These are phyloP conservation scores for Cetraspora pellucida DNA, from an alignment of 192 early-diverging fungal genomes.

Conservation along the genomic window DNA sequence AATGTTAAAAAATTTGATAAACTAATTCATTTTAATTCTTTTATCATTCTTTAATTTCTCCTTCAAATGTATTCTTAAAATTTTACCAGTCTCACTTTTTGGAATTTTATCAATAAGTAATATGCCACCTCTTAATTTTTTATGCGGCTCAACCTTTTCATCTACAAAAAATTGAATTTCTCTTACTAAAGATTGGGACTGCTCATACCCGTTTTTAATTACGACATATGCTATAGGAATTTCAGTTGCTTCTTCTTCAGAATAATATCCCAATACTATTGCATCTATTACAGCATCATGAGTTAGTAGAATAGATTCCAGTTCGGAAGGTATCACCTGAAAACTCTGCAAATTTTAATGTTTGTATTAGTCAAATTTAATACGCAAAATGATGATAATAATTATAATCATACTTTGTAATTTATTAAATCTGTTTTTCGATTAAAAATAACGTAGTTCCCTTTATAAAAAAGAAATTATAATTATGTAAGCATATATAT, in stretches of 20 bases:
- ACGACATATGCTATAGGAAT: slow-evolving; percentile 80
- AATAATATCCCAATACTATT: slow-evolving; percentile 68
- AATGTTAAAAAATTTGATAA: too few species aligned
- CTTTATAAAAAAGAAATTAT: neutral
- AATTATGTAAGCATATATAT: neutral
- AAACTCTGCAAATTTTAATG: slow-evolving; percentile 37
- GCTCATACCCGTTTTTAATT: slow-evolving; percentile 42
- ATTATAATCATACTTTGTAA: too few species aligned
- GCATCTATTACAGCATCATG: slow-evolving; percentile 73
- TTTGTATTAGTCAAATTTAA: neutral
- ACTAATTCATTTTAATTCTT: too few species aligned
- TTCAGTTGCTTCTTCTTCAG: slow-evolving; percentile 68
- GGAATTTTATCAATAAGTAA: too few species aligned
- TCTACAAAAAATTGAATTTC: slow-evolving; percentile 62
- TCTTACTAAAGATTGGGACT: slow-evolving; percentile 46
- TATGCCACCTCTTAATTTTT: slow-evolving; percentile 81
- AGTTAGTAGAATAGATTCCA: slow-evolving; percentile 74
- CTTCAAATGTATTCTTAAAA: too few species aligned
- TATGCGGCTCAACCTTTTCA: slow-evolving; percentile 69
- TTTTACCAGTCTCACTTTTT: too few species aligned
- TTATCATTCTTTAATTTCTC: too few species aligned
- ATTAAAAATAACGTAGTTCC: neutral
- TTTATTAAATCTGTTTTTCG: too few species aligned
- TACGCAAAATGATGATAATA: too few species aligned
- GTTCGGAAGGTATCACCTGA: slow-evolving; percentile 84